Evolutionary conservation across 768 basidiomycete genomes (phyloP).

Genomic region (Termitomyces bulborhizus): DNA sequence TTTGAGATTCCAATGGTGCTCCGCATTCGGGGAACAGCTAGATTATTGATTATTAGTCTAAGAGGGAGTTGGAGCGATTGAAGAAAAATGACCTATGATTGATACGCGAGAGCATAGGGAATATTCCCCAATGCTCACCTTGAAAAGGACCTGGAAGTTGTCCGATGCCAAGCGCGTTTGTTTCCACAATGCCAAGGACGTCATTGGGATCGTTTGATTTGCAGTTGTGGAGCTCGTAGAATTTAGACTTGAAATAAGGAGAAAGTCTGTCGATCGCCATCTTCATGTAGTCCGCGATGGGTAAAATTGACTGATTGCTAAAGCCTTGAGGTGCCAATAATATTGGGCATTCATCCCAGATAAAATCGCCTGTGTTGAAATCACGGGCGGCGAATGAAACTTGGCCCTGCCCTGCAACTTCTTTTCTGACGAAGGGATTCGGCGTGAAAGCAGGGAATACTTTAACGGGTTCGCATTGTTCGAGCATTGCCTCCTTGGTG

Average conservation of each 20-base stretch:
- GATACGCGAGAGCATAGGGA: conserved; percentile 1
- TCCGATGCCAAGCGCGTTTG: conserved; percentile 10
- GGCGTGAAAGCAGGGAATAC: too few species aligned
- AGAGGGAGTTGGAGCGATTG: neutral
- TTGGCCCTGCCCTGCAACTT: conserved; percentile 8
- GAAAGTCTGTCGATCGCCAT: neutral
- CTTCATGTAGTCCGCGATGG: neutral
- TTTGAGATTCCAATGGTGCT: conserved; percentile 7
- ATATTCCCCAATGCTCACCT: conserved; percentile 2
- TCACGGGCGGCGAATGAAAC: conserved; percentile 4
- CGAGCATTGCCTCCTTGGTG: neutral
- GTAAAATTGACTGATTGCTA: neutral
- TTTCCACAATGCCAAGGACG: conserved; percentile 6
- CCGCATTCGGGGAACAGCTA: conserved; percentile 14
- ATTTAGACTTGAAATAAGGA: neutral
- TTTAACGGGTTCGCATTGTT: neutral
- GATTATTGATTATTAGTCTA: neutral
- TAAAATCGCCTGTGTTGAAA: conserved; percentile 6
- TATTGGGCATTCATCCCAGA: conserved; percentile 7
- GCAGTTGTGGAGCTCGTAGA: conserved; percentile 11
- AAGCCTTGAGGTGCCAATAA: conserved; percentile 1
- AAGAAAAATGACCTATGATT: conserved; percentile 14
- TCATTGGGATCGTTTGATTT: conserved; percentile 2
- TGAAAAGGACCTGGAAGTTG: conserved; percentile 10
- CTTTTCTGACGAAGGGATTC: neutral